phyloP scores from a whole-genome alignment of 2,329 filamentous ascomycete genomes.

The Diaporthe caulivora region DNA sequence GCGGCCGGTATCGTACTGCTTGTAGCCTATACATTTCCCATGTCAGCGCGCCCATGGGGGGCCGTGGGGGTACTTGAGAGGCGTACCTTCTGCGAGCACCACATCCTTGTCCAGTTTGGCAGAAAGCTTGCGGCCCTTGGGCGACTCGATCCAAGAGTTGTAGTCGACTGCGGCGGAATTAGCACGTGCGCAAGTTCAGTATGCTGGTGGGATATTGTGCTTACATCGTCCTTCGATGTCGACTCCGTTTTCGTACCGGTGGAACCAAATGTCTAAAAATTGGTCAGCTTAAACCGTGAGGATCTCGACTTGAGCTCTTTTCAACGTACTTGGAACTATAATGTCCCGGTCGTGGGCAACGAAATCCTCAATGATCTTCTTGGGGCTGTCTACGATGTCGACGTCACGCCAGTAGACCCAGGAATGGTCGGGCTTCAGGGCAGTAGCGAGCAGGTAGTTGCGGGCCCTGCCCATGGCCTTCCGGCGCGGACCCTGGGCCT shows the following conservation, averaged over 20 bases:
- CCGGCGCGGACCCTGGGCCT: constrained; percentile 88
- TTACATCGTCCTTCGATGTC: constrained; percentile 96
- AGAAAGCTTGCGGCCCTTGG: constrained; percentile 83
- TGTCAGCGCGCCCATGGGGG: constrained; percentile 37
- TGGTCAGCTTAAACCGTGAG: constrained; percentile 44
- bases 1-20: constrained; percentile 90
- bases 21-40: constrained; percentile 74
- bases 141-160: constrained; percentile 98
- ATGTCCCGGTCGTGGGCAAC: constrained; percentile 94
- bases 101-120: constrained; percentile 80
- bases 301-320: neutral
- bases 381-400: constrained; percentile 92
- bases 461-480: constrained; percentile 91
- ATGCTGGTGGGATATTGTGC: constrained; percentile 49
- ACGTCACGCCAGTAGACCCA: constrained; percentile 99
- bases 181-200: neutral
- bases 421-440: constrained; percentile 92
- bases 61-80: too few species aligned
- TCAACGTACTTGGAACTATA: constrained; percentile 87
- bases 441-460: constrained; percentile 88
- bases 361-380: constrained; percentile 92
- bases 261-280: constrained; percentile 91
- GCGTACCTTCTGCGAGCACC: constrained; percentile 87
- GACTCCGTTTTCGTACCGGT: constrained; percentile 81
- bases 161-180: constrained; percentile 81